Base-by-base conservation (phyloP, 2,329 filamentous ascomycete species). In the Cladosporium velox region DNA sequence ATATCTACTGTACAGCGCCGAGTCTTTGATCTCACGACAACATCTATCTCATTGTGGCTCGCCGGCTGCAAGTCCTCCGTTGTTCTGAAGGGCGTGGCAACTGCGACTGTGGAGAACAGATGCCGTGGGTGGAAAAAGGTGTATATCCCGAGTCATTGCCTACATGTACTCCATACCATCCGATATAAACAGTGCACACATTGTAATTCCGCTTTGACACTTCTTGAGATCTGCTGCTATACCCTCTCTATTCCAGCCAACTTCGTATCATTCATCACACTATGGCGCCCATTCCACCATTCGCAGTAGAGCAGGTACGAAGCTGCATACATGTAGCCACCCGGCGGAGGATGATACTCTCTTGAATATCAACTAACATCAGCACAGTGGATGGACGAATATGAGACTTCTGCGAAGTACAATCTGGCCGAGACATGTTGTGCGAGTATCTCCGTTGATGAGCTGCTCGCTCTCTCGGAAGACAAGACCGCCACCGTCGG, bases 391-490 rank as follows among this genome's bases (percentile, higher is more conserved):
- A 85, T 86, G 83, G 83, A 86, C 73, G 77, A 80, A 64, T 79
- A 85, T 71, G 83, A 86, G 70, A 80, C 78, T 1, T 79, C 78
- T 32, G 81, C 81, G 67, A 85, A 84, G 66, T 85, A 85, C 76
- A 93, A 96, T 76, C 85, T 94, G 59, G 90, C 91, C 66, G 91
- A 94, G 77, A 94, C 91, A 0, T 94, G 91, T 74, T 90, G 87
- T 65, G 87, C 89, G 2, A 92, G 90, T 3, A 82, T 94, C 26
- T 93, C 91, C 0, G 80, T 94, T 66, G 83, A 90, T 28, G 86
- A 93, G 58, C 82, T 94, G 3, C 79, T 83, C 11, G 77, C 78
- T 0, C 77, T 94, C 30, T 88, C 83, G 21, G 85, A 86, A 54
- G 84, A 88, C 70, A 84, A 85, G 60, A 72, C 68, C 64, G 78